Base-by-base conservation (phyloP, 2,329 filamentous ascomycete genomes). In the Colletotrichum sp. region DNA sequence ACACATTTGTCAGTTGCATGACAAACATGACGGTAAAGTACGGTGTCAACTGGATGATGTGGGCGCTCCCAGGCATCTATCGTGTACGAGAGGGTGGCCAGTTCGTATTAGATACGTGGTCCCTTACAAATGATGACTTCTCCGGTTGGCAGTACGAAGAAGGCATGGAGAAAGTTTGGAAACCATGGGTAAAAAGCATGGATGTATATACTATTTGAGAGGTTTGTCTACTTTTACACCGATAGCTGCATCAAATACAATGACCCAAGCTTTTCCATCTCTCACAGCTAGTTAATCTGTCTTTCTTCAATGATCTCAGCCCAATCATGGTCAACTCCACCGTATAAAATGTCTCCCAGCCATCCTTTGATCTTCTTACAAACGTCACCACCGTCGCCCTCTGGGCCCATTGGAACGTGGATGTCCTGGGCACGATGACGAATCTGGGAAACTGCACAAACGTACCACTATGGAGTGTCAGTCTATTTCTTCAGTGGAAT, bases 111-210 rank as follows among this genome's bases (percentile, higher is more conserved):
- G 43, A 52, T 21, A 52, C 43, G 0, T 52, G 43, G 43, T 52
- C 43, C 2, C 43, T 52, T 83, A 85, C 84, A 52, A 89, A 84
- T 69, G 83, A 82, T 18, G 83, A 88, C 66, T 89, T 86, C 85
- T 82, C 80, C 12, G 86, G 83, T 1, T 89, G 87, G 87, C 84
- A 84, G 30, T 87, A 85, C 61, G 81, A 83, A 3, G 83, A 83
- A 55, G 87, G 85, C 3, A 81, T 89, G 34, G 85, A 89, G 74
- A 79, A 84, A 65, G 88, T 85, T 78, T 89, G 87, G 87, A 88
- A 86, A 82, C 87, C 87, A 4, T 89, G 87, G 87, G 83, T 87
- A 4, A 77, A 79, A 76, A 81, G 77, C 12, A 88, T 87, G 86
- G 58, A 62, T 62, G 28, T 52, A 4, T 52, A 52, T 7, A 52